Base-by-base conservation (phyloP, 2,329 filamentous ascomycete species). In the Hysterium pulicare region DNA sequence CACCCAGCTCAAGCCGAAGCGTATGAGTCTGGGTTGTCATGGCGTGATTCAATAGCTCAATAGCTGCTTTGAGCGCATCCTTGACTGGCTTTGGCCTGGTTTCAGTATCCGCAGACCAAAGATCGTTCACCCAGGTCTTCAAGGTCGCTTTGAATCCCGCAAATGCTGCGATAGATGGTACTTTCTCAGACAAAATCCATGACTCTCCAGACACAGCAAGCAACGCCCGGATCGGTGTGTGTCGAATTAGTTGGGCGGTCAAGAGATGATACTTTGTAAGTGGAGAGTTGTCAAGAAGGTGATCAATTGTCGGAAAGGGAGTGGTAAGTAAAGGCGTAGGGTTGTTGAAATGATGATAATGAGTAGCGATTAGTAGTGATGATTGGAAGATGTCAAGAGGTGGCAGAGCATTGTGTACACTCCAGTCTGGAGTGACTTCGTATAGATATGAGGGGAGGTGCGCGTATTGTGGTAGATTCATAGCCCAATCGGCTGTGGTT, bases 111-210 rank as follows among this genome's bases (percentile, higher is more conserved):
- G 38, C 19, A 15, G 48, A 44, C 61, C 58, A 65, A 3, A 67
- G 45, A 13, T 53, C 54, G 10, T 40, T 41, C n/a, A 64, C 50
- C 71, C 71, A 74, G 2, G 54, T 47, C 9, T 54, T 53, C 6
- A 70, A 51, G 2, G 55, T 59, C 3, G 51, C 44, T 42, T 66
- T 68, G 5, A 64, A 47, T 5, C 33, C 44, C 13, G 49, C 44
- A 45, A 66, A 69, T n/a, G 62, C 59, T 11, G 55, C 54, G 5
- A 54, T 52, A 11, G 58, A 57, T 19, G 58, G 44, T 2, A 72
- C 52, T 38, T 72, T 71, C 44, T 71, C 67, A 1, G 59, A 65
- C n/a, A 73, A 53, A 7, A 72, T 59, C 71, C 71, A 74, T 13
- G 67, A 64, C 39, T 73, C 69, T 26, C 71, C 70, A 3, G 67